These are phyloP conservation scores for Aspergillus neotritici DNA, from an alignment of 2,329 filamentous ascomycete genomes.

Conservation along the genomic window DNA sequence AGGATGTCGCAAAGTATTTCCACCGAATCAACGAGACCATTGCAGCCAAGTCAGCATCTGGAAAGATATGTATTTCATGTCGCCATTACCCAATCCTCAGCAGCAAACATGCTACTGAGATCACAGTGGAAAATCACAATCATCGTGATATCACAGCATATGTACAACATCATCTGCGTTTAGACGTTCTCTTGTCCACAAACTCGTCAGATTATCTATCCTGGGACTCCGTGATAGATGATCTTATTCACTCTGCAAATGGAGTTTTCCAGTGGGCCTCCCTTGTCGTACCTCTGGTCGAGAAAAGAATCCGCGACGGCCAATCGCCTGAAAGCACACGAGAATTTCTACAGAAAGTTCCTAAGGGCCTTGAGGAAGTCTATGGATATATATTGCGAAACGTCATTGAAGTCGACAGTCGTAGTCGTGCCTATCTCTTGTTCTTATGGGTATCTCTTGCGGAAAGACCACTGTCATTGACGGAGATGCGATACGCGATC, in stretches of 20 bases:
- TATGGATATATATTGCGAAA: constrained; percentile 8
- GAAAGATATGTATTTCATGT: constrained; percentile 12
- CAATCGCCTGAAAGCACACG: constrained; percentile 4
- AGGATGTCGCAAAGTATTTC: no score
- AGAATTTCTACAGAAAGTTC: constrained; percentile 5
- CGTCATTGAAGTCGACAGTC: constrained; percentile 1
- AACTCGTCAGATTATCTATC: not conserved
- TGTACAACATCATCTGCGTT: not conserved
- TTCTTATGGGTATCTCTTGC: constrained; percentile 11
- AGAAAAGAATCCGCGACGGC: constrained; percentile 1
- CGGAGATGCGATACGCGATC: constrained; percentile 3
- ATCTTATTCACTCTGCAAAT: constrained; percentile 4
- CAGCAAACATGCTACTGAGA: constrained; percentile 2
- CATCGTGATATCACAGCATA: constrained; percentile 2
- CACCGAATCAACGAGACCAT: no score
- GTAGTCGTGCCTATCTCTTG: not conserved
- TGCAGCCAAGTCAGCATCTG: not conserved
- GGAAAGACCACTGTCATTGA: constrained; percentile 7
- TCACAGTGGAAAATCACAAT: constrained; percentile 8
- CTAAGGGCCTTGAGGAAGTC: constrained; percentile 4
- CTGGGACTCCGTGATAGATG: not conserved
- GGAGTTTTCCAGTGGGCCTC: constrained; percentile 10
- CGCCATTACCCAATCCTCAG: constrained; percentile 12
- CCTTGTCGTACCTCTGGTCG: constrained; percentile 5
- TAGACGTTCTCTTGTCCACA: not conserved